phyloP scores from a whole-genome alignment of 768 basidiomycete genomes.

The Lactarius evosmus region DNA sequence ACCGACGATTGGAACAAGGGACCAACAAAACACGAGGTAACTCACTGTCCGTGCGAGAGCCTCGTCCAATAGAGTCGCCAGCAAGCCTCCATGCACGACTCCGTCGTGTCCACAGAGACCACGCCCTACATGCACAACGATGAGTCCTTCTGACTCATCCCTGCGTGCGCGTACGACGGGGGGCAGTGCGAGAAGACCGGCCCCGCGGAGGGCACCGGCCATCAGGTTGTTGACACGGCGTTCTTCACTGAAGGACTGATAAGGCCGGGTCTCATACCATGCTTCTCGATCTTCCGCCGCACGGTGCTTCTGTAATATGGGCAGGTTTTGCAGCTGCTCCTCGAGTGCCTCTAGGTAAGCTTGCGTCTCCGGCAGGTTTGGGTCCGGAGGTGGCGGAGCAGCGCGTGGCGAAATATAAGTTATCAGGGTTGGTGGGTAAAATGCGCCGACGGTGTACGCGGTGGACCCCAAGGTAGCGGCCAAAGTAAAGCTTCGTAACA shows the following conservation, averaged over 20 bases:
- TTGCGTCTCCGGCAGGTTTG: conserved; percentile 56
- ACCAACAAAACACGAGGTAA: conserved; percentile 12
- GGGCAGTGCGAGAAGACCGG: conserved; percentile 76
- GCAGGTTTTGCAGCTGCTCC: conserved; percentile 59
- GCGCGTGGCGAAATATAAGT: conserved; percentile 71
- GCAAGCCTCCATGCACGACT: conserved; percentile 88
- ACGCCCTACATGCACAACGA: conserved; percentile 78
- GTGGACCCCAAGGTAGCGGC: conserved; percentile 24
- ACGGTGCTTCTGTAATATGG: conserved; percentile 53
- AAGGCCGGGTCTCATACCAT: conserved; percentile 82
- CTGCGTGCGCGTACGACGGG: conserved; percentile 71
- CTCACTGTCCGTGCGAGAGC: conserved; percentile 73
- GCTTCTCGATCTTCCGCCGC: conserved; percentile 46
- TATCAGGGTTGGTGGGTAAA: conserved; percentile 66
- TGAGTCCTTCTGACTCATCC: conserved; percentile 72
- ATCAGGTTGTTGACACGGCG: conserved; percentile 79
- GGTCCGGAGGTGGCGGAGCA: conserved; percentile 66
- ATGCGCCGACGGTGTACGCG: conserved; percentile 52
- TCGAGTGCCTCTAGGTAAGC: conserved; percentile 64
- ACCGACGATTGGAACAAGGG: conserved; percentile 10
- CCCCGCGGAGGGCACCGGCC: conserved; percentile 81
- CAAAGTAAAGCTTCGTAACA: conserved; percentile 12
- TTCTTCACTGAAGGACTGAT: conserved; percentile 63
- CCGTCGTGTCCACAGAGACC: conserved; percentile 93
- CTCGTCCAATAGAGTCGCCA: conserved; percentile 91